Conservation (phyloP, 192 early-diverging fungal genomes). For the Phlyctochytrium bullatum region DNA sequence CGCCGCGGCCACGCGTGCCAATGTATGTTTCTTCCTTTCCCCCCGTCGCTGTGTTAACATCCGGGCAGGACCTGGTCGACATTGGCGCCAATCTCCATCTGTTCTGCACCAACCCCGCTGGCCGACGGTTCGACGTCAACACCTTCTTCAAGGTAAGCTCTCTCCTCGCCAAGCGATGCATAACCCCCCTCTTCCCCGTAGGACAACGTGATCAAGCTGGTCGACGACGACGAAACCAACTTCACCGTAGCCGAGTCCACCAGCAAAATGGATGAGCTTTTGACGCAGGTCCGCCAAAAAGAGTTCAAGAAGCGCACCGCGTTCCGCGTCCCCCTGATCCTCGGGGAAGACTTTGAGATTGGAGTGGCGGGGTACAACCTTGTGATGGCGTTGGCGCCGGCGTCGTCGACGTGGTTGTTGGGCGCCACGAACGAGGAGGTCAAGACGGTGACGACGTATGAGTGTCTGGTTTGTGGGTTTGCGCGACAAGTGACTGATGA, state of each 20-base stretch:
- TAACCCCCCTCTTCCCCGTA: background rate
- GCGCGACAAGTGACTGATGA: constrained; percentile 10
- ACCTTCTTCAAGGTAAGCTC: constrained; percentile 59
- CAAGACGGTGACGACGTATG: constrained; percentile 52
- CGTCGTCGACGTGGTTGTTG: constrained; percentile 42
- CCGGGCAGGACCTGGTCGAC: constrained; percentile 53
- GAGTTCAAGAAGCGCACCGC: constrained; percentile 61
- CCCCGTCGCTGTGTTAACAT: background rate
- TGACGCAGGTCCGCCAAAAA: constrained; percentile 52
- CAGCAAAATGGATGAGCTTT: constrained; percentile 47
- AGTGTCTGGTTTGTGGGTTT: constrained; percentile 52
- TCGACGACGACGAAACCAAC: constrained; percentile 18
- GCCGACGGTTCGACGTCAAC: constrained; percentile 46
- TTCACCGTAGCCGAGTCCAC: constrained; percentile 14
- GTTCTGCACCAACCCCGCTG: constrained; percentile 53
- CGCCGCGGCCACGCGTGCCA: constrained; percentile 56
- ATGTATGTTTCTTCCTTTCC: constrained; percentile 26
- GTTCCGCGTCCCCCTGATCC: constrained; percentile 60
- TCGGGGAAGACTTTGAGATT: constrained; percentile 61
- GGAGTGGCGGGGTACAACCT: constrained; percentile 64
- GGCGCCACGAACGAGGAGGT: constrained; percentile 55
- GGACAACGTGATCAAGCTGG: constrained; percentile 11
- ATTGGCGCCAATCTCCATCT: constrained; percentile 60
- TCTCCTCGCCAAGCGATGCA: background rate
- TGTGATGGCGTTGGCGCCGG: constrained; percentile 34